Conservation (phyloP, 2,329 filamentous ascomycete genomes). For the Ceratocystis lukuohia region DNA sequence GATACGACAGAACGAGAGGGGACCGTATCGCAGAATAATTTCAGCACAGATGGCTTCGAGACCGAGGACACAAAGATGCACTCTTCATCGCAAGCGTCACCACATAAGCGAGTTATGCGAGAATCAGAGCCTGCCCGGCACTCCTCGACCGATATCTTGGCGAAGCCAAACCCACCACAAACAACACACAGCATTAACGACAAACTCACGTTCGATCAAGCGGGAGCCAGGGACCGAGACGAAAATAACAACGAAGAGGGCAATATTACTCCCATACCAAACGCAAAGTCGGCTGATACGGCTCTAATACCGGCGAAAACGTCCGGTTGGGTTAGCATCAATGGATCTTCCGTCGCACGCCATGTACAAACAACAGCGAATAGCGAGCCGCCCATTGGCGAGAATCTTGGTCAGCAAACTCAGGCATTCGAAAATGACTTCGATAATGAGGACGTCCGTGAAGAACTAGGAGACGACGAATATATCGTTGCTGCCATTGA, state of each 20-base stretch:
- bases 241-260: neutral
- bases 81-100: neutral
- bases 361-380: neutral
- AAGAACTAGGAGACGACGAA: conserved; percentile 22
- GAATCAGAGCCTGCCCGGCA: neutral
- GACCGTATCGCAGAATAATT: neutral
- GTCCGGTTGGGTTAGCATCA: conserved; percentile 9
- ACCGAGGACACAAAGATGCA: neutral
- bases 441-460: neutral
- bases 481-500: conserved; percentile 32
- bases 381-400: neutral
- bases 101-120: neutral
- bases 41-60: neutral
- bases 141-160: neutral
- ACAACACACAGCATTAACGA: no score
- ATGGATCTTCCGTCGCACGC: neutral
- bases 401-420: no score
- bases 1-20: neutral
- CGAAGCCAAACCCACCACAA: neutral
- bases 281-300: neutral
- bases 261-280: neutral
- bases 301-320: neutral
- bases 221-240: neutral
- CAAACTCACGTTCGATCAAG: neutral
- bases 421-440: neutral